Evolutionary conservation across 345 rosid genomes (phyloP).

Genomic region (Lepidium africanum): DNA sequence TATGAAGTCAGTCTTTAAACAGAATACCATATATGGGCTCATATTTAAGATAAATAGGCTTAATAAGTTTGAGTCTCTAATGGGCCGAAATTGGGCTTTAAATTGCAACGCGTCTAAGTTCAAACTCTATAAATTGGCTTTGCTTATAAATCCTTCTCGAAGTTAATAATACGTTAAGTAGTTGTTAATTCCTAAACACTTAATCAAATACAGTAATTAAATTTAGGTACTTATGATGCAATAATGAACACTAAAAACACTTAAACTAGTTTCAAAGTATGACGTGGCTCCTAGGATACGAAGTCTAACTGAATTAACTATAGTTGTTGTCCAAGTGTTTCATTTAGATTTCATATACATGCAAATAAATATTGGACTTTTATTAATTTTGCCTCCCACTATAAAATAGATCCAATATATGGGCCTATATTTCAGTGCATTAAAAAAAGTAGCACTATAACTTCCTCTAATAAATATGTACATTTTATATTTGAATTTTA

Average conservation of each 20-base stretch:
- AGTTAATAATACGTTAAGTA: not conserved
- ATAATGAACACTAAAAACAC: not conserved
- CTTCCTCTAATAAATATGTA: not conserved
- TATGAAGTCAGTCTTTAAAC: not conserved
- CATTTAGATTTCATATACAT: not conserved
- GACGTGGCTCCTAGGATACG: not conserved
- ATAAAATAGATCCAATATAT: not conserved
- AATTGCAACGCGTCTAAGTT: too few relatives aligned
- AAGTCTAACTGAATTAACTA: not conserved
- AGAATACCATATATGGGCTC: not conserved
- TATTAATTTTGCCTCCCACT: not conserved
- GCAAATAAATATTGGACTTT: not conserved
- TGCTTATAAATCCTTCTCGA: not conserved
- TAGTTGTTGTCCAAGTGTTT: not conserved
- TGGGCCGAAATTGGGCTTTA: not conserved
- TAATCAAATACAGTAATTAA: not conserved
- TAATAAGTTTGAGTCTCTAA: not conserved
- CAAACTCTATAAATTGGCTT: too few relatives aligned
- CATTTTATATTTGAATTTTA: not conserved
- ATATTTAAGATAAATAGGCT: not conserved
- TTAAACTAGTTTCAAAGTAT: not conserved
- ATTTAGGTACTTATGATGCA: not conserved
- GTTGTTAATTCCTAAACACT: not conserved
- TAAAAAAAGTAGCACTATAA: not conserved
- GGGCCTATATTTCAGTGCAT: not conserved